Percentiles rank a stretch among this genome's conserved stretches.
phyloP scores from a whole-genome alignment of 1,139 yeast genomes.

The Debaryomyces udenii region DNA sequence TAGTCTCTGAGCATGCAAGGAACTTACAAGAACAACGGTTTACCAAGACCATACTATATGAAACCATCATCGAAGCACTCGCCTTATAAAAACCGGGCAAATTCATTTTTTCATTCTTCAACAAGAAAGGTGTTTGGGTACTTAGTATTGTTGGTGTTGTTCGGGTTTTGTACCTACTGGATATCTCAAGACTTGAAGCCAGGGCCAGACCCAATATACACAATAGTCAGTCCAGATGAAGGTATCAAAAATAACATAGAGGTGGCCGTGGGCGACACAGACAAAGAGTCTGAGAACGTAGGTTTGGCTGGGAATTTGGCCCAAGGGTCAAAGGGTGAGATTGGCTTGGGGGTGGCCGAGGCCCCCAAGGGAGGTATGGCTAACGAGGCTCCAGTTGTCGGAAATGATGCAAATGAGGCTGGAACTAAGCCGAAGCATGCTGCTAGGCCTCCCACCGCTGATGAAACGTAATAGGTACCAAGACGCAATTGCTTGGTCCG shows the following conservation, averaged over 20 bases:
- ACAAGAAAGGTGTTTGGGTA: constrained; percentile 45
- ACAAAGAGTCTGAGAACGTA: constrained; percentile 32
- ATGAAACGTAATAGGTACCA: neutral
- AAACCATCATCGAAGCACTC: constrained; percentile 40
- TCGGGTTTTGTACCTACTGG: constrained; percentile 41
- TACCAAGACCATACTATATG: constrained; percentile 55
- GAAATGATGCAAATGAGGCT: constrained; percentile 42
- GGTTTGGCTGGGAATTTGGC: constrained; percentile 49
- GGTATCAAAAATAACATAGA: constrained; percentile 24
- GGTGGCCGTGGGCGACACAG: constrained; percentile 30
- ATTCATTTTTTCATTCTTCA: constrained; percentile 38
- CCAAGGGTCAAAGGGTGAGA: constrained; percentile 45
- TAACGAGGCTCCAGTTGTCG: constrained; percentile 50
- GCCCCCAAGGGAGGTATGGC: constrained; percentile 58
- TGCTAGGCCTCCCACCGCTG: neutral
- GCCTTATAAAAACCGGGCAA: constrained; percentile 41
- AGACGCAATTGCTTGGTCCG: neutral
- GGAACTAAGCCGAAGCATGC: constrained; percentile 11
- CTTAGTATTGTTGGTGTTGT: constrained; percentile 36
- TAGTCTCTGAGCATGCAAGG: constrained; percentile 41
- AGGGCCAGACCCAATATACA: constrained; percentile 31
- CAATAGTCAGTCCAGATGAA: constrained; percentile 28
- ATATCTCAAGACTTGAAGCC: constrained; percentile 42
- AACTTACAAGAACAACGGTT: constrained; percentile 44
- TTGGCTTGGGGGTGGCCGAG: constrained; percentile 46